Evolutionary conservation across 495 filamentous ascomycete species (phyloP), one percentile per base, ranked within the genome.

Genomic region (Podospora conica): DNA sequence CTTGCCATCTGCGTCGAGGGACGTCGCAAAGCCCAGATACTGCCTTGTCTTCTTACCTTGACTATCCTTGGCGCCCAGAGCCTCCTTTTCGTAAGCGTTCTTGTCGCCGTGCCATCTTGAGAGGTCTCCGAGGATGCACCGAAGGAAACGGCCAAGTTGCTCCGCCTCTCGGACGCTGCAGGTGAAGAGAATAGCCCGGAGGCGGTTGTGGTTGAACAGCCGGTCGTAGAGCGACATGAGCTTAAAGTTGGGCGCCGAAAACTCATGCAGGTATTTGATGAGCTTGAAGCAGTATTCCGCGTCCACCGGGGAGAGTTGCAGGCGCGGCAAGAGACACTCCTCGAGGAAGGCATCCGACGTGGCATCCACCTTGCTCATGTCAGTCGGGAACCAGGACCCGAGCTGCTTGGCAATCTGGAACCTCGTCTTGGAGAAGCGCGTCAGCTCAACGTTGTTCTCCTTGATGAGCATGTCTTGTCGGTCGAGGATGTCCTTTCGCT

Each of bases 161-260:
- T 96, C 91, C 0, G 93, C 91, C 76, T 99, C 96, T 48, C 90
- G 88, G 18, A 92, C 86, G 0, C 92, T 95, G 77, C 91, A 96
- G 12, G 89, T 82, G 73, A 94, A 96, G 66, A 99, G 91, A 58
- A 96, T 82, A 21, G 89, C 83, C 0, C 88, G 87, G 12, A 98
- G 79, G 58, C 89, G 80, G 61, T 92, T 90, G 66, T 92, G 85
- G 63, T 86, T 86, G 78, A 99, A 93, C 11, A 99, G 80, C 24
- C 87, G 87, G 65, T 94, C 91, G 69, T 96, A 88, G 11, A 98
- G 77, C 40, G 88, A 88, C 72, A 93, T 87, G 8, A 93, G 93
- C 65, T 90, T 86, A 79, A 99, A 97, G 65, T 93, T 92, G 1
- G 91, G 87, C 1, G 92, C 88, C 8, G 90, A 91, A 56, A 86